These are phyloP conservation scores for Penicillium thymicola DNA, from an alignment of 2,329 filamentous ascomycete genomes.

Conservation along the genomic window DNA sequence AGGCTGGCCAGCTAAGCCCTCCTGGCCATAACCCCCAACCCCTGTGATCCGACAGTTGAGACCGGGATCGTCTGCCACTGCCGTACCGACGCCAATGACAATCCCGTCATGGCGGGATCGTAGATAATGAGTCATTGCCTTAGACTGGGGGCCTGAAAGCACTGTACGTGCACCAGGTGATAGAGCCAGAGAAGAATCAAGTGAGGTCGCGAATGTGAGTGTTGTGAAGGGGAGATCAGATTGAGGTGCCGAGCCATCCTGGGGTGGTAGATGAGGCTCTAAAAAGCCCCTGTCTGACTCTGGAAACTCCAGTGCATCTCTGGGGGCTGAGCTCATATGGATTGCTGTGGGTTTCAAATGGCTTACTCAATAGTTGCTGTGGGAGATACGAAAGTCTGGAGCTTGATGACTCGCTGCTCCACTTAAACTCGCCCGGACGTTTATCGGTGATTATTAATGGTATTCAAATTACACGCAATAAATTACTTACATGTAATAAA, in stretches of 20 bases:
- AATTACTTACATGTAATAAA: too few species aligned
- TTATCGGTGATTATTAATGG: too few species aligned
- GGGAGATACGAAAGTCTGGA: not conserved
- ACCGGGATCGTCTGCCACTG: slow-evolving; percentile 77
- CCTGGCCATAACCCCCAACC: slow-evolving; percentile 51
- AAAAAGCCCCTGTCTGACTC: slow-evolving; percentile 41
- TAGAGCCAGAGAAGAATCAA: slow-evolving; percentile 73
- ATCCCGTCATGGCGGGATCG: slow-evolving; percentile 81
- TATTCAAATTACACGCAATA: too few species aligned
- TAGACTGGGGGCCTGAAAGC: slow-evolving; percentile 77
- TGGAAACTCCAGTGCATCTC: slow-evolving; percentile 40
- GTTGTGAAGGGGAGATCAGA: slow-evolving; percentile 57
- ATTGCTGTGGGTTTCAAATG: not conserved
- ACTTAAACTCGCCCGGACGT: too few species aligned
- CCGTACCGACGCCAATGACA: slow-evolving; percentile 78
- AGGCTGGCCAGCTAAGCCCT: slow-evolving; percentile 60
- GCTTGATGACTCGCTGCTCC: not conserved
- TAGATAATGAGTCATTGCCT: slow-evolving; percentile 93
- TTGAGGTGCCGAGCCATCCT: slow-evolving; percentile 15
- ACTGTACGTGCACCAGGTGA: slow-evolving; percentile 71
- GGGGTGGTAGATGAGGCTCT: slow-evolving; percentile 45
- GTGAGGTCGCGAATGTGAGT: slow-evolving; percentile 81
- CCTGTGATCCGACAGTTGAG: slow-evolving; percentile 76
- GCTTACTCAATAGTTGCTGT: not conserved
- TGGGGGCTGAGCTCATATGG: slow-evolving; percentile 4